Conservation (phyloP, 768 basidiomycete species). For the Favolaschia claudopus region DNA sequence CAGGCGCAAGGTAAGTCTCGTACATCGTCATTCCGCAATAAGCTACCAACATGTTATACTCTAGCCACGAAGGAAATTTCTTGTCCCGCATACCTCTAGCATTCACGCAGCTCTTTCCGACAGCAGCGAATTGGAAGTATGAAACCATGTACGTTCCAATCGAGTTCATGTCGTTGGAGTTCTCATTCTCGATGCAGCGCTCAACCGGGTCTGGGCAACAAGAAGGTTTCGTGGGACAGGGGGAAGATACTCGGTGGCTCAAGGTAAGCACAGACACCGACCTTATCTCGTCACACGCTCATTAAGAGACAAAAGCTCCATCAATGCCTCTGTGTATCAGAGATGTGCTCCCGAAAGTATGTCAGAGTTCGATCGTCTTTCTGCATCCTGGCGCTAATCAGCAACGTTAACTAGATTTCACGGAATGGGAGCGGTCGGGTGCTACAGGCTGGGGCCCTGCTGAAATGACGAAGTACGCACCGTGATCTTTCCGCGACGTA, state of each 20-base stretch:
- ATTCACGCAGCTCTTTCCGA: slow-evolving; percentile 18
- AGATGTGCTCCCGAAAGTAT: slow-evolving; percentile 25
- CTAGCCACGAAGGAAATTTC: slow-evolving; percentile 19
- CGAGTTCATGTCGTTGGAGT: not conserved
- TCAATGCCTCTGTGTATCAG: slow-evolving; percentile 27
- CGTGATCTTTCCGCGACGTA: not conserved
- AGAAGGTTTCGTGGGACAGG: slow-evolving; percentile 1
- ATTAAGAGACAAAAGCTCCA: slow-evolving; percentile 5
- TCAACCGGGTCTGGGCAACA: slow-evolving; percentile 1
- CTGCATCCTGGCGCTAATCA: not conserved
- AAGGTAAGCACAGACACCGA: not conserved
- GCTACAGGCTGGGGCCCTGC: slow-evolving; percentile 26
- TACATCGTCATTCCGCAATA: not conserved
- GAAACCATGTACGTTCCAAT: slow-evolving; percentile 14
- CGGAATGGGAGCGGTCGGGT: slow-evolving; percentile 28
- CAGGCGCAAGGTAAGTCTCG: slow-evolving; percentile 35
- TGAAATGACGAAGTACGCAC: slow-evolving; percentile 10
- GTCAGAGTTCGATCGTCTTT: not conserved
- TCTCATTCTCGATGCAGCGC: not conserved
- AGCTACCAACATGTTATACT: not conserved
- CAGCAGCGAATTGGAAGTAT: slow-evolving; percentile 25
- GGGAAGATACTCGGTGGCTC: slow-evolving; percentile 25
- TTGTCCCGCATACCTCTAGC: slow-evolving; percentile 22
- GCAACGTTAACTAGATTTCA: slow-evolving; percentile 16
- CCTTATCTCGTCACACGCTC: not conserved